Conservation (phyloP, 2,329 filamentous ascomycete genomes). For the Myriosclerotinia curreyana region DNA sequence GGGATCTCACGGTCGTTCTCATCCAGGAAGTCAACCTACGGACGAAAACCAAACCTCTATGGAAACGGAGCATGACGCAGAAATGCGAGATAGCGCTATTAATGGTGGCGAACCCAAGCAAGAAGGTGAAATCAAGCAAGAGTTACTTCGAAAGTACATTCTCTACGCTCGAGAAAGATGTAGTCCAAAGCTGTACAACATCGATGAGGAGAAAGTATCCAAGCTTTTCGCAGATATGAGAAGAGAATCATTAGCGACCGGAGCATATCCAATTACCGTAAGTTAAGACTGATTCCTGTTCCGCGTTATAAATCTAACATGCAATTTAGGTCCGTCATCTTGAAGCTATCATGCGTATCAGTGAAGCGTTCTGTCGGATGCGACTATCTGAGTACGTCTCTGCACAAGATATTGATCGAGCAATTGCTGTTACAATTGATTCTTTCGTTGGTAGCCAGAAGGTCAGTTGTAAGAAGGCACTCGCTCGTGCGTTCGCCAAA, state of each 20-base stretch:
- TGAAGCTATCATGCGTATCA: conserved; percentile 95
- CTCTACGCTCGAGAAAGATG: conserved; percentile 89
- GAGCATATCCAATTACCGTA: conserved; percentile 97
- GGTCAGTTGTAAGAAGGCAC: conserved; percentile 93
- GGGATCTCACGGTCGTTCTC: conserved; percentile 86
- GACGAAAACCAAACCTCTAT: conserved; percentile 53
- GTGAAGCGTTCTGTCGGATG: conserved; percentile 96
- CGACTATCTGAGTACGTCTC: conserved; percentile 94
- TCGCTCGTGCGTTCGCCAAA: conserved; percentile 93
- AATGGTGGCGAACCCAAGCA: conserved; percentile 49
- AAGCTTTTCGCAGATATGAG: conserved; percentile 95
- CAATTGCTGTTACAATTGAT: conserved; percentile 94
- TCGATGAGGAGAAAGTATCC: conserved; percentile 96
- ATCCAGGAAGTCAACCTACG: conserved; percentile 57
- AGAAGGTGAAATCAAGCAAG: conserved; percentile 79
- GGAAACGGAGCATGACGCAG: conserved; percentile 59
- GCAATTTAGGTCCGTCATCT: conserved; percentile 78
- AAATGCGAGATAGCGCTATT: conserved; percentile 42
- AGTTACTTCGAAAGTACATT: conserved; percentile 92
- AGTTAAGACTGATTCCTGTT: conserved; percentile 41
- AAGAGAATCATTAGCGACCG: conserved; percentile 85
- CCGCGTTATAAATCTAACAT: not conserved
- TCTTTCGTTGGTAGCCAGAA: conserved; percentile 97
- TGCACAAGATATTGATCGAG: conserved; percentile 86
- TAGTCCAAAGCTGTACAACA: conserved; percentile 89